Conservation (phyloP, 495 filamentous ascomycete genomes). For the Penicillium bialowiezense region DNA sequence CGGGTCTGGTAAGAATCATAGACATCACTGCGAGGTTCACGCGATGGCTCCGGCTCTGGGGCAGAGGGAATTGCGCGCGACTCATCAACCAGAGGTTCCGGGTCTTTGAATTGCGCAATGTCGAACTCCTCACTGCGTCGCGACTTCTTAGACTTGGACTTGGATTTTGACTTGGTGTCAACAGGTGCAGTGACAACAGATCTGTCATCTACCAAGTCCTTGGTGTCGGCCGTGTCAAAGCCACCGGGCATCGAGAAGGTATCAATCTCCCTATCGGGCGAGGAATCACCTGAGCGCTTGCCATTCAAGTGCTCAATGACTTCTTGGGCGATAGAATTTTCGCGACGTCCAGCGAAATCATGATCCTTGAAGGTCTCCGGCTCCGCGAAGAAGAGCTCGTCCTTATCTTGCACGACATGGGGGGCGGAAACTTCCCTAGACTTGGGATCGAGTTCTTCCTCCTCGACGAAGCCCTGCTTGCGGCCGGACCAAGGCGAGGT, state of each 20-base stretch:
- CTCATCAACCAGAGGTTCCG: not conserved
- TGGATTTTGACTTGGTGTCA: not conserved
- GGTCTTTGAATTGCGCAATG: not conserved
- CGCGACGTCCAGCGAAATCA: not conserved
- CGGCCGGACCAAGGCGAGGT: slow-evolving; percentile 42
- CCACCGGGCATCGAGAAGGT: slow-evolving; percentile 41
- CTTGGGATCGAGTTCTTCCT: slow-evolving; percentile 17
- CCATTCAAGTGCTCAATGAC: slow-evolving; percentile 28
- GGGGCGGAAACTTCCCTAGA: slow-evolving; percentile 6
- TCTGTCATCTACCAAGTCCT: not conserved
- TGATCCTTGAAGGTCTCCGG: slow-evolving; percentile 15
- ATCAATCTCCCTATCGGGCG: slow-evolving; percentile 18
- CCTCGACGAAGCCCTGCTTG: slow-evolving; percentile 34
- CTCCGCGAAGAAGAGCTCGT: slow-evolving; percentile 22
- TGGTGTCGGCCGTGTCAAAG: slow-evolving; percentile 28
- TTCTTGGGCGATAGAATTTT: slow-evolving; percentile 28
- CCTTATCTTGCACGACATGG: slow-evolving; percentile 12
- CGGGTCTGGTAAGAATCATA: slow-evolving; percentile 5
- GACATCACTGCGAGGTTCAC: not conserved
- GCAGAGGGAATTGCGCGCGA: not conserved
- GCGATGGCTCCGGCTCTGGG: not conserved
- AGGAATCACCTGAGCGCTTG: slow-evolving; percentile 4
- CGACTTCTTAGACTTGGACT: slow-evolving; percentile 7
- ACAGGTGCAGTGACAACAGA: not conserved
- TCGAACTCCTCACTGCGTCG: slow-evolving; percentile 1